phyloP scores from a whole-genome alignment of 2,329 filamentous ascomycete species.

The Madurella mycetomatis region DNA sequence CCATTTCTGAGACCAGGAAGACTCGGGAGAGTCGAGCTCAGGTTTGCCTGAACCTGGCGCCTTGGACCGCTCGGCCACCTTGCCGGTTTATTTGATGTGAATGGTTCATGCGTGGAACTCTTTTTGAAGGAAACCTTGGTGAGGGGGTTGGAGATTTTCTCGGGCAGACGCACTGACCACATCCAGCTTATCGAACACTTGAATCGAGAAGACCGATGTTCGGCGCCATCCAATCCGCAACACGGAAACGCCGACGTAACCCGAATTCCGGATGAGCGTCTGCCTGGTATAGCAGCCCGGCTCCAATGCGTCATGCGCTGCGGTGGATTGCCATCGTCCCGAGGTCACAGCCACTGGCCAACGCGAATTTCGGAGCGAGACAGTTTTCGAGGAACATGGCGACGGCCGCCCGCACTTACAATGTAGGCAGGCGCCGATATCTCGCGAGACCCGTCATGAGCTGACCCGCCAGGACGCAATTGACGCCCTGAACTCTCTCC shows the following conservation, averaged over 20 bases:
- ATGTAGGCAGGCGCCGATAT: slow-evolving; percentile 7
- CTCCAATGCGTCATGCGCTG: slow-evolving; percentile 15
- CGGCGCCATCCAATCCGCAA: neutral
- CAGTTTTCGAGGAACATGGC: slow-evolving; percentile 7
- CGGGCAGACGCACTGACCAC: slow-evolving; percentile 2
- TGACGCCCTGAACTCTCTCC: slow-evolving; percentile 68
- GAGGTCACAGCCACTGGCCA: slow-evolving; percentile 3
- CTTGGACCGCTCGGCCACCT: slow-evolving; percentile 28
- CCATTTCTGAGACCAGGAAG: slow-evolving; percentile 25
- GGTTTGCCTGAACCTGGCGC: slow-evolving; percentile 25
- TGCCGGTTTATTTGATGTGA: slow-evolving; percentile 7
- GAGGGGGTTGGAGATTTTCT: too few relatives aligned
- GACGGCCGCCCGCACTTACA: slow-evolving; percentile 13
- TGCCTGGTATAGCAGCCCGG: neutral
- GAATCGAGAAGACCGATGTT: slow-evolving; percentile 5
- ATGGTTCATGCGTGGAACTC: neutral
- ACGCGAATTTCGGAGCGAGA: neutral
- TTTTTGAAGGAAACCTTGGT: too few relatives aligned
- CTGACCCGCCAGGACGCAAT: slow-evolving; percentile 58
- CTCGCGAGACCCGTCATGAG: neutral
- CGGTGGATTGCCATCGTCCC: slow-evolving; percentile 11
- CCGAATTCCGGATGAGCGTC: slow-evolving; percentile 2
- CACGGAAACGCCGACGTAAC: slow-evolving; percentile 4
- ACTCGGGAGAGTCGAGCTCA: slow-evolving; percentile 16
- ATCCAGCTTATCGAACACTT: too few relatives aligned